Conservation (phyloP, 1,284 basidiomycete species). For the Naganishia sp. region DNA sequence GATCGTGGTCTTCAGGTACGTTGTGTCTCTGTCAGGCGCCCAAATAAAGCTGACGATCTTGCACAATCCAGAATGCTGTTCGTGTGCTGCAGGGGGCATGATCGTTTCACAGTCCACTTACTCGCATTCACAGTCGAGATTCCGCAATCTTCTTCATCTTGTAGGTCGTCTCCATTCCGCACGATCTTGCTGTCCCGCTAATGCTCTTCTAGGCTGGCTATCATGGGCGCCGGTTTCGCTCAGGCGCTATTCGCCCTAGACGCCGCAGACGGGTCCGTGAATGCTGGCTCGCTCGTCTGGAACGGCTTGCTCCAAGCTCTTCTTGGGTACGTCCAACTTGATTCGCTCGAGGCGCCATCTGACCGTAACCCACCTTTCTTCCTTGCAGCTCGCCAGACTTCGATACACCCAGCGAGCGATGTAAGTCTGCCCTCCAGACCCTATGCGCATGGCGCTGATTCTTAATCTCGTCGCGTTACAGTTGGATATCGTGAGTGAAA, state of each 20-base stretch:
- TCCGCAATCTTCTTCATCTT: constrained; percentile 85
- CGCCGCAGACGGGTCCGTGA: constrained; percentile 77
- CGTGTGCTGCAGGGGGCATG: constrained; percentile 25
- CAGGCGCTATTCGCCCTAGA: constrained; percentile 78
- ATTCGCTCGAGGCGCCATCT: constrained; percentile 12
- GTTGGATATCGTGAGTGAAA: constrained; percentile 33
- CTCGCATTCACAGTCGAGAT: constrained; percentile 59
- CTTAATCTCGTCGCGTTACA: constrained; percentile 7
- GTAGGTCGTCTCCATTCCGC: constrained; percentile 55
- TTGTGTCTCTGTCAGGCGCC: not conserved
- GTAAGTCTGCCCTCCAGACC: constrained; percentile 32
- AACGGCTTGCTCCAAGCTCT: constrained; percentile 78
- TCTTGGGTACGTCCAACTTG: constrained; percentile 62
- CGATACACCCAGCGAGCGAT: constrained; percentile 59
- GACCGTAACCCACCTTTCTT: not conserved
- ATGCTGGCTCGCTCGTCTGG: constrained; percentile 63
- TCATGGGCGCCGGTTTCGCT: constrained; percentile 79
- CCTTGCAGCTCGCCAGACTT: constrained; percentile 72
- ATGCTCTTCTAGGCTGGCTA: constrained; percentile 62
- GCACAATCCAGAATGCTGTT: constrained; percentile 63
- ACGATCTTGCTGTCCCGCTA: constrained; percentile 7
- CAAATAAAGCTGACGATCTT: not conserved
- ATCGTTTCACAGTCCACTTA: not conserved
- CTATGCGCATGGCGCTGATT: no score
- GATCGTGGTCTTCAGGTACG: constrained; percentile 52